Evolutionary conservation across 2,329 filamentous ascomycete genomes (phyloP).

Genomic region (Aureobasidium sp.): DNA sequence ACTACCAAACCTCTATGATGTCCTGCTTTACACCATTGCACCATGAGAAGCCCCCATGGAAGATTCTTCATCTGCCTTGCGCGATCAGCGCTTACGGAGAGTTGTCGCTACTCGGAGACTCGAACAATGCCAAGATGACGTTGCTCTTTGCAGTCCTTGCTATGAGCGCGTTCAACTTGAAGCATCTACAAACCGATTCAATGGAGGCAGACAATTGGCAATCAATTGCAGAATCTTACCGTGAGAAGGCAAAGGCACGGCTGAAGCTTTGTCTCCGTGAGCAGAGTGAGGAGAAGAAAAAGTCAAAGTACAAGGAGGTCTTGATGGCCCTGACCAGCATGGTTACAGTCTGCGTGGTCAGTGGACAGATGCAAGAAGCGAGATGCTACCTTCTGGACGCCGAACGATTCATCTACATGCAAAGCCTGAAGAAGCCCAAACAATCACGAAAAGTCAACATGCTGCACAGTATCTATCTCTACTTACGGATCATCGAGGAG

Average conservation of each 20-base stretch:
- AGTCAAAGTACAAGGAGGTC: conserved; percentile 10
- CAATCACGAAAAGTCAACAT: conserved; percentile 30
- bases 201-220: not conserved
- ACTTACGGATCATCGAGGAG: conserved; percentile 27
- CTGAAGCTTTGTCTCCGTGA: conserved; percentile 5
- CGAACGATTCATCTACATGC: conserved; percentile 29
- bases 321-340: conserved; percentile 11
- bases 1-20: conserved; percentile 3
- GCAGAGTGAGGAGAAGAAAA: not conserved
- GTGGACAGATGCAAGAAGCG: conserved; percentile 21
- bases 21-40: not conserved
- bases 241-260: conserved; percentile 2
- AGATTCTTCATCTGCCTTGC: conserved; percentile 7
- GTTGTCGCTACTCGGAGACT: not conserved
- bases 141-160: conserved; percentile 8
- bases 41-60: conserved; percentile 6
- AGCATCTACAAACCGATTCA: not conserved
- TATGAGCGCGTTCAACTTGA: conserved; percentile 8
- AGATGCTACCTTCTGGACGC: conserved; percentile 30
- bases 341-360: conserved; percentile 17
- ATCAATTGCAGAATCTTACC: conserved; percentile 1
- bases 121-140: conserved; percentile 8
- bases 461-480: conserved; percentile 33
- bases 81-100: conserved; percentile 6
- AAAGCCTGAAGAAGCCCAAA: conserved; percentile 27